These are phyloP conservation scores for Silene noctiflora DNA, from an alignment of 179 eudicot genomes.

Conservation along the genomic window DNA sequence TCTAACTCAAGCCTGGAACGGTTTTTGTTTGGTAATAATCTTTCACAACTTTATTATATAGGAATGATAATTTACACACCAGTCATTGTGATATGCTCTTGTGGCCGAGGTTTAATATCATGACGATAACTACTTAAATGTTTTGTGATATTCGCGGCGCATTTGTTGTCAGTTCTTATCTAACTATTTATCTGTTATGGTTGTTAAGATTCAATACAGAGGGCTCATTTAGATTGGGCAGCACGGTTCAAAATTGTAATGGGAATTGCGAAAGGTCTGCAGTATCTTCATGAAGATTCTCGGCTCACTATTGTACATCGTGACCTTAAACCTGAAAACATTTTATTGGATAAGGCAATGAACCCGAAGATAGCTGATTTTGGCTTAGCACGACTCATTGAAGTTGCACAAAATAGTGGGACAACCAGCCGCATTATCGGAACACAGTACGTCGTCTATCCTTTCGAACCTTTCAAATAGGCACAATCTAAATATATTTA, in stretches of 20 bases:
- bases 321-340: slow-evolving; percentile 42
- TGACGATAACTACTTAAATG: too few relatives aligned
- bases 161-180: too few relatives aligned
- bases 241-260: slow-evolving; percentile 22
- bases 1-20: neutral
- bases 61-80: too few relatives aligned
- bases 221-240: slow-evolving; percentile 18
- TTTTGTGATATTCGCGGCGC: too few relatives aligned
- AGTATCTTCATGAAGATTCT: slow-evolving; percentile 41
- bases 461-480: neutral
- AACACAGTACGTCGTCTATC: neutral
- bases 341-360: slow-evolving; percentile 11
- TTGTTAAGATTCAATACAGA: neutral
- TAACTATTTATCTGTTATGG: too few relatives aligned
- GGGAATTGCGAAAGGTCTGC: slow-evolving; percentile 20
- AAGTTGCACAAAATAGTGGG: neutral
- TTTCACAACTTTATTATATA: too few relatives aligned
- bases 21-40: neutral
- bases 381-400: neutral
- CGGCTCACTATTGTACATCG: slow-evolving; percentile 41
- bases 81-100: too few relatives aligned
- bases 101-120: too few relatives aligned
- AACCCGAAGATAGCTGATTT: slow-evolving; percentile 9
- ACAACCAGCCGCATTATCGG: neutral
- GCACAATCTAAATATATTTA: too few relatives aligned